Evolutionary conservation across 352 stramenopile genomes (phyloP), one percentile per base, ranked within the genome.

Genomic region (Globisporangium mamillatum): DNA sequence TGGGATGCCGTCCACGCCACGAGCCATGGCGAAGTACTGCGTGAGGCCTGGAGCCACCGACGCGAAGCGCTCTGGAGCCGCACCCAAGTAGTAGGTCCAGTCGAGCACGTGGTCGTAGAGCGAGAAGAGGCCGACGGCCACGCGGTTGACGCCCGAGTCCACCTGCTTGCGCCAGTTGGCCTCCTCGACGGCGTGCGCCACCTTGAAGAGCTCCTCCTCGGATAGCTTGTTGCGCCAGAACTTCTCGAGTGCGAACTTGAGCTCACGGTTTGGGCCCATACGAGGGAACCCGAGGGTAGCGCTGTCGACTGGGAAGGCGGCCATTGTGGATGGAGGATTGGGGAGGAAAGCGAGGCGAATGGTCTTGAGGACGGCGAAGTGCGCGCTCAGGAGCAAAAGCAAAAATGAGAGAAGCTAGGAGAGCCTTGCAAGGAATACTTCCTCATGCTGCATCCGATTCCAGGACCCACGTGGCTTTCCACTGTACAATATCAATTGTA

Each of bases 221-320:
- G 63, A 81, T 60, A 96, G 78, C 66, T 91, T 90, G 63, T 88
- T 78, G 68, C 89, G 88, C 93, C 93, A 98, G 77, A 94, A 96
- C 75, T 97, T 96, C 74, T 98, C 93, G 18, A 98, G 75, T 5
- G 90, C 90, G 71, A 97, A 97, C 86, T 98, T 98, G 67, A 98
- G 88, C 79, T 98, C 93, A 18, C 93, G 88, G 77, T 97, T 97
- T 27, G 89, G 90, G 25, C 93, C 93, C 85, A 98, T 98, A 63
- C 92, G 89, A 48, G 89, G 89, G 77, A 97, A 98, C 20, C 93
- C 93, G 54, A 98, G 82, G 53, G 90, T 95, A 64, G 81, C 84
- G 60, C 78, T 89, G 68, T 92, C 83, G 22, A 94, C 78, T 46
- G 78, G 54, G 65, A 86, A 68, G 60, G 80, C 73, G 44, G 70